phyloP scores from a whole-genome alignment of 768 basidiomycete species.

The Fistulinella prunicolor region DNA sequence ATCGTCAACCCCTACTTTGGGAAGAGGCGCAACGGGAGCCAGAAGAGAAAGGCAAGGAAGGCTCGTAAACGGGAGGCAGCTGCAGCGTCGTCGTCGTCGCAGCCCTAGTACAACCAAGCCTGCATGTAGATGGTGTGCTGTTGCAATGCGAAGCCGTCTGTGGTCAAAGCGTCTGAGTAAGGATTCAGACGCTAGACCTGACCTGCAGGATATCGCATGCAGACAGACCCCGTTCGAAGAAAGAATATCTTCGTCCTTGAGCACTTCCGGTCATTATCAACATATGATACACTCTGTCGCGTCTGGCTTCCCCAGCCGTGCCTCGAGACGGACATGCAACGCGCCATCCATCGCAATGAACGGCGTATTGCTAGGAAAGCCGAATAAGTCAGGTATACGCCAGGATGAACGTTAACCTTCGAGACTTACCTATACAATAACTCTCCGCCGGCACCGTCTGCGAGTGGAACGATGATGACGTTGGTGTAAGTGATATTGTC shows the following conservation, averaged over 20 bases:
- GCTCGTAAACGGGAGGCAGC: slow-evolving; percentile 11
- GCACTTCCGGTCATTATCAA: slow-evolving; percentile 15
- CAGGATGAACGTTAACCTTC: background rate
- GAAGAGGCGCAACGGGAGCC: slow-evolving; percentile 17
- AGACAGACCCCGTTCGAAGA: too few relatives aligned
- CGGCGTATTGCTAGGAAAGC: slow-evolving; percentile 37
- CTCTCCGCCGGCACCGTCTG: slow-evolving; percentile 40
- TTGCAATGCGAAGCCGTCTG: background rate
- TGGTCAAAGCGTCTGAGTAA: background rate
- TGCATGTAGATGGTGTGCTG: slow-evolving; percentile 1
- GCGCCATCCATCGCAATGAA: slow-evolving; percentile 47
- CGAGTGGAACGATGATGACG: slow-evolving; percentile 40
- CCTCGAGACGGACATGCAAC: slow-evolving; percentile 46
- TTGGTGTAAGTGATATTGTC: slow-evolving; percentile 6
- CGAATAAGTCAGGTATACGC: background rate
- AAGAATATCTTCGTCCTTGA: background rate
- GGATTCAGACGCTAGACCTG: background rate
- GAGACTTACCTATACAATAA: slow-evolving; percentile 53
- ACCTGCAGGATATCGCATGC: too few relatives aligned
- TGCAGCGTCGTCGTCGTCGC: background rate
- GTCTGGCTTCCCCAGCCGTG: slow-evolving; percentile 37
- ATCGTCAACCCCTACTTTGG: slow-evolving; percentile 19
- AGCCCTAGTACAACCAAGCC: slow-evolving; percentile 4
- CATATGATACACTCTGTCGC: slow-evolving; percentile 46
- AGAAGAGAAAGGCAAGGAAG: slow-evolving; percentile 15